These are phyloP conservation scores for Aspergillus biplanus DNA, from an alignment of 495 filamentous ascomycete species.

Conservation along the genomic window DNA sequence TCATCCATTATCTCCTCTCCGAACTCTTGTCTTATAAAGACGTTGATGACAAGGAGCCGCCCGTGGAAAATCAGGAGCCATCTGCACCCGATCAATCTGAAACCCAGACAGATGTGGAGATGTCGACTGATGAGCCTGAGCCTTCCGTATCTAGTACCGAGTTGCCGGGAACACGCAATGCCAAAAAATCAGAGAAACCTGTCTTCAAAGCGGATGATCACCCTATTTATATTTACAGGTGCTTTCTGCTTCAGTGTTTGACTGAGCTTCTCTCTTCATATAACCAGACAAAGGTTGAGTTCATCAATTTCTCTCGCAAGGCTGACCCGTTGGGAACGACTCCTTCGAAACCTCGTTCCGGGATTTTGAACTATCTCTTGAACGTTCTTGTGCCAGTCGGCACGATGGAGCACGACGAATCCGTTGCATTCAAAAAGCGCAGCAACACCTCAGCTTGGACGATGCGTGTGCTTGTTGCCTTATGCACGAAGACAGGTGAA, in stretches of 20 bases:
- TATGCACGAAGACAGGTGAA: conserved; percentile 88
- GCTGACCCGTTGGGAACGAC: conserved; percentile 80
- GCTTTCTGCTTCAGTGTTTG: conserved; percentile 91
- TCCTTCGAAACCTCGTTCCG: conserved; percentile 91
- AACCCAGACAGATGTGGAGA: conserved; percentile 56
- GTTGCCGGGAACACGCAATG: conserved; percentile 29
- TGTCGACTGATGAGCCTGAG: conserved; percentile 43
- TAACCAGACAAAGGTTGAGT: conserved; percentile 93
- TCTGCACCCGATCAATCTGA: conserved; percentile 36
- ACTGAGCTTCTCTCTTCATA: conserved; percentile 92
- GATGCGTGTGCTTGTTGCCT: conserved; percentile 78
- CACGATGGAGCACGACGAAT: conserved; percentile 74
- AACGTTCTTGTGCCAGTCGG: conserved; percentile 81
- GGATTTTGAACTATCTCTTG: conserved; percentile 90
- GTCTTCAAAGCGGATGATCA: conserved; percentile 91
- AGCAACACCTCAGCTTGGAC: conserved; percentile 81
- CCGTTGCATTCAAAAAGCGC: conserved; percentile 78
- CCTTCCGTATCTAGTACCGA: conserved; percentile 45
- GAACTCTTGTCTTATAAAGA: conserved; percentile 92
- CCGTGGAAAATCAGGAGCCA: conserved; percentile 54
- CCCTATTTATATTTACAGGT: conserved; percentile 93
- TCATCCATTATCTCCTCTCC: conserved; percentile 93
- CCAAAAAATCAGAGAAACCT: conserved; percentile 72
- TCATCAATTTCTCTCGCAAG: conserved; percentile 96
- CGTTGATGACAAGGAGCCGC: conserved; percentile 77